A percentile compares a stretch with the other conserved stretches of the same genome.
Conservation (phyloP, 2,329 filamentous ascomycete species). For the Truncatella angustata region DNA sequence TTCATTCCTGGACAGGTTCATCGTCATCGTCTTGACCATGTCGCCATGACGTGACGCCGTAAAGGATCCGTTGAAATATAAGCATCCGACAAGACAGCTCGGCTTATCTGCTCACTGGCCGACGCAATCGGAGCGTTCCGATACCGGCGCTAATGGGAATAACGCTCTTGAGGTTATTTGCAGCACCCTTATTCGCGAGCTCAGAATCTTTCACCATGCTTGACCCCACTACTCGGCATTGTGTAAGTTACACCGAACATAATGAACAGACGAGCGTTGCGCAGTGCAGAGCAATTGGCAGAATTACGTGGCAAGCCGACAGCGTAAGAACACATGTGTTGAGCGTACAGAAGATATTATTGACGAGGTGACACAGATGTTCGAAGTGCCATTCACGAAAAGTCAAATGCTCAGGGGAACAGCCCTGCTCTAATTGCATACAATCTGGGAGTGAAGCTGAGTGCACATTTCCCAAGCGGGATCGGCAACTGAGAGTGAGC, state of each 20-base stretch:
- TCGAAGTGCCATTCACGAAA: constrained; percentile 31
- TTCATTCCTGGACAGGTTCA: too few relatives aligned
- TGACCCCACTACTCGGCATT: not conserved
- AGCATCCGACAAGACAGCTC: too few relatives aligned
- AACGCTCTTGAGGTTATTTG: not conserved
- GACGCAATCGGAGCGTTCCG: not conserved
- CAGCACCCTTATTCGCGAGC: too few relatives aligned
- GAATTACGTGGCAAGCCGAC: constrained; percentile 1
- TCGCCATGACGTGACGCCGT: too few relatives aligned
- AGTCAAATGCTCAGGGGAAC: constrained; percentile 32
- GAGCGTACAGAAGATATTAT: too few relatives aligned
- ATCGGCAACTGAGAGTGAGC: constrained; percentile 28
- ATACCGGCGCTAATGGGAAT: constrained; percentile 4
- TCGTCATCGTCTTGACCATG: too few relatives aligned
- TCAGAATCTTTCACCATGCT: too few relatives aligned
- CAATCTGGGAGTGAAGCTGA: constrained; percentile 28
- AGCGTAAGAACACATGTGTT: constrained; percentile 1
- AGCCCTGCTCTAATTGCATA: constrained; percentile 31
- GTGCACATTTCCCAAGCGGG: constrained; percentile 31
- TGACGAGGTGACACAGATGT: not conserved
- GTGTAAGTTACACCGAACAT: not conserved
- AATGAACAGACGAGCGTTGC: not conserved
- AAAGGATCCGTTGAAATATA: too few relatives aligned
- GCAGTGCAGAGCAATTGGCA: not conserved
- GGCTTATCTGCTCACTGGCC: not conserved